These are phyloP conservation scores for Hypoxylon sp. DNA, from an alignment of 2,329 filamentous ascomycete genomes.

Conservation along the genomic window DNA sequence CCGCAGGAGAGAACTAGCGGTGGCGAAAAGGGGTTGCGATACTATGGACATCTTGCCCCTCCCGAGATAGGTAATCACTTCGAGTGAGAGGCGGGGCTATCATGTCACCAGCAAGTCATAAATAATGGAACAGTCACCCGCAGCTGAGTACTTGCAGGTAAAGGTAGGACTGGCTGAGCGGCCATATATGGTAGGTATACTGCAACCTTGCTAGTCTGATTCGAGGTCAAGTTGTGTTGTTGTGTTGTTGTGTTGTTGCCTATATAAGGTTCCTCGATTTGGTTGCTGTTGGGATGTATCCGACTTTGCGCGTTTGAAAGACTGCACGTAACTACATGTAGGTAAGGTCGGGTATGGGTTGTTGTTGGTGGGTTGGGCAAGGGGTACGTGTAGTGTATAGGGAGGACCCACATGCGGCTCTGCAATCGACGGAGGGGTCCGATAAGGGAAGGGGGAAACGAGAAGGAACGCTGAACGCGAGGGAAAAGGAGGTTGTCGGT, in stretches of 20 bases:
- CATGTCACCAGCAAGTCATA: background rate
- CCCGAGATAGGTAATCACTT: background rate
- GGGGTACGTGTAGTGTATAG: conserved; percentile 11
- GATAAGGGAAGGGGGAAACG: background rate
- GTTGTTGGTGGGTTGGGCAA: background rate
- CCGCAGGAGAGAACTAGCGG: conserved; percentile 28
- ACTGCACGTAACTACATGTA: conserved; percentile 10
- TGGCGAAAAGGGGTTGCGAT: conserved; percentile 17
- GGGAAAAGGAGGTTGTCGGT: background rate
- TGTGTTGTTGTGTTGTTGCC: conserved; percentile 15
- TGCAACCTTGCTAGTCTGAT: conserved; percentile 10
- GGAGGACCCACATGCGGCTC: conserved; percentile 6
- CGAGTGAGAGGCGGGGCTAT: conserved; percentile 10
- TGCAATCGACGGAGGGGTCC: background rate
- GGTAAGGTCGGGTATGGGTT: background rate
- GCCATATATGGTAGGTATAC: conserved; percentile 16
- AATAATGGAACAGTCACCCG: background rate
- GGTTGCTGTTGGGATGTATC: conserved; percentile 1
- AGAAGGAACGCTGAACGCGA: background rate
- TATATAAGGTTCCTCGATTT: conserved; percentile 1
- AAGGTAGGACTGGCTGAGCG: conserved; percentile 20
- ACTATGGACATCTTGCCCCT: conserved; percentile 18
- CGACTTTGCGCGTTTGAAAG: conserved; percentile 3
- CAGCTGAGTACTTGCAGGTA: conserved; percentile 19
- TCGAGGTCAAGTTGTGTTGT: conserved; percentile 12